phyloP scores from a whole-genome alignment of 306 rosid genomes.

The Cucurbita moschata region DNA sequence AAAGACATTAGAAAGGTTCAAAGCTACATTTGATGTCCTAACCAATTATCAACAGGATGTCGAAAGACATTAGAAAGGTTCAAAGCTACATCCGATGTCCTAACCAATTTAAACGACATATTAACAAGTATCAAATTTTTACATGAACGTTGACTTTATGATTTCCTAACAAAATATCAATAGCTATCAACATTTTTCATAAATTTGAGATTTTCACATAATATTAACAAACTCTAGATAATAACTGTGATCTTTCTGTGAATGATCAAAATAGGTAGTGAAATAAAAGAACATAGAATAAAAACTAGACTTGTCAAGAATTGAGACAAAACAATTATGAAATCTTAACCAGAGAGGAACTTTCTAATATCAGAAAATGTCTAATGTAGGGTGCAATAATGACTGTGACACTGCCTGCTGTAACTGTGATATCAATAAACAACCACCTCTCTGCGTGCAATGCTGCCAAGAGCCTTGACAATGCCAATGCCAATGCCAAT shows the following conservation, averaged over 20 bases:
- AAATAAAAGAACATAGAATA: not conserved
- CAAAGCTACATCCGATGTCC: too few species aligned
- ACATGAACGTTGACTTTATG: not conserved
- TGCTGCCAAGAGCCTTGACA: slow-evolving; percentile 42
- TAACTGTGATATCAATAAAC: slow-evolving; percentile 44
- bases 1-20: too few species aligned
- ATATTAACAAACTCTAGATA: not conserved
- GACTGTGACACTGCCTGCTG: slow-evolving; percentile 74
- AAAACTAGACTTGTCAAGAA: too few species aligned
- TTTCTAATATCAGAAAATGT: not conserved
- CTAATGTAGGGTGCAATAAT: slow-evolving; percentile 72
- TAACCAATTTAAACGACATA: not conserved
- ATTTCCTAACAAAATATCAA: not conserved
- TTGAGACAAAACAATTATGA: not conserved
- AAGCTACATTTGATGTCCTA: too few species aligned
- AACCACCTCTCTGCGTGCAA: slow-evolving; percentile 67
- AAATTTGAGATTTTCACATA: not conserved
- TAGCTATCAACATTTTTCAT: too few species aligned
- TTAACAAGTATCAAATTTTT: too few species aligned
- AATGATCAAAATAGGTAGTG: not conserved
- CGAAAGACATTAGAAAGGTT: too few species aligned
- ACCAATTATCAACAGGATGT: too few species aligned
- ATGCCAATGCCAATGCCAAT: not conserved
- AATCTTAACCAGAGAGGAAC: not conserved
- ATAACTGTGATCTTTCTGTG: not conserved